Conservation (phyloP, 148 eudicot species). For the Dysphania ambrosioides region DNA sequence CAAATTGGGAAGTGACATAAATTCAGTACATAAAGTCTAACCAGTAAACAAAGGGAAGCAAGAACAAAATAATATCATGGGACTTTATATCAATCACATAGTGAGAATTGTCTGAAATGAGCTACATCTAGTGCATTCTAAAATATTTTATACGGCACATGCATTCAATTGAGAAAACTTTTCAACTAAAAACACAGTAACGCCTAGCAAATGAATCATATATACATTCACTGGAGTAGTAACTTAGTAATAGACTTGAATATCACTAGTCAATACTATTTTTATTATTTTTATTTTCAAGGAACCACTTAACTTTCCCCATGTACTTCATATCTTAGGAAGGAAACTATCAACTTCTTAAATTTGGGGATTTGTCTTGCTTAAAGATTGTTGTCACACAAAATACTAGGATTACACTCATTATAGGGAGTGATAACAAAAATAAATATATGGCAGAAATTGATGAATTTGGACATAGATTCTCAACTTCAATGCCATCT, state of each 20-base stretch:
- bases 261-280: not conserved
- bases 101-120: not conserved
- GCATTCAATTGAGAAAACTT: not conserved
- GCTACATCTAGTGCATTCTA: slow-evolving; percentile 6
- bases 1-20: slow-evolving; percentile 32
- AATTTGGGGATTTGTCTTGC: too few species aligned
- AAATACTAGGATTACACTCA: too few species aligned
- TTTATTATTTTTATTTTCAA: not conserved
- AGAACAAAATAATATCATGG: slow-evolving; percentile 16
- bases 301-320: not conserved
- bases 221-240: not conserved
- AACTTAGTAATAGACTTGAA: not conserved
- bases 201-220: not conserved
- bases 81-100: slow-evolving; percentile 25
- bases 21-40: slow-evolving; percentile 25
- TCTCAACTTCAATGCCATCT: too few species aligned
- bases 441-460: too few species aligned
- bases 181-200: slow-evolving; percentile 12
- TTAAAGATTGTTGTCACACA: too few species aligned
- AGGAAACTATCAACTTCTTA: not conserved
- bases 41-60: slow-evolving; percentile 8
- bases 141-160: slow-evolving; percentile 8
- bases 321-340: not conserved
- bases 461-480: too few species aligned
- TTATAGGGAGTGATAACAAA: too few species aligned